Percentiles rank a stretch among this genome's conserved stretches.
Conservation (phyloP, 495 filamentous ascomycete genomes). For the Aspergillus haitiensis region DNA sequence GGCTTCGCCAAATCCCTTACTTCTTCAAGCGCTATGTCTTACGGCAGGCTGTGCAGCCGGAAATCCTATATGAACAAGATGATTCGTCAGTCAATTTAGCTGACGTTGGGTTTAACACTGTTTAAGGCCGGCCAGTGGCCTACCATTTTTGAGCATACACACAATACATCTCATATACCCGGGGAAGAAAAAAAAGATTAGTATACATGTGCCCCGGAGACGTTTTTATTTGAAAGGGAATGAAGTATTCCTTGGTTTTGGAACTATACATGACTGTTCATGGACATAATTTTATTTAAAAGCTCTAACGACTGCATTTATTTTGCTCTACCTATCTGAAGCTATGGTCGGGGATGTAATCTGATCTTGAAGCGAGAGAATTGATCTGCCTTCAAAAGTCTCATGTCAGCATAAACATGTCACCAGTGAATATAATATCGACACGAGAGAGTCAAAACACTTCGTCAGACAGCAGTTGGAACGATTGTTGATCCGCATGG, state of each 20-base stretch:
- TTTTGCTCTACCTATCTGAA: too few relatives aligned
- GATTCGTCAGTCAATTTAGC: conserved; percentile 21
- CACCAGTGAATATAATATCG: neutral
- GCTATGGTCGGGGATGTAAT: too few relatives aligned
- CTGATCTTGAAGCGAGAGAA: too few relatives aligned
- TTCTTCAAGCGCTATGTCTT: conserved; percentile 51
- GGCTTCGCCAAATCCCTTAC: conserved; percentile 47
- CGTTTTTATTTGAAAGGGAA: too few relatives aligned
- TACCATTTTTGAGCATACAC: too few relatives aligned
- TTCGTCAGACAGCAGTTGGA: conserved; percentile 54
- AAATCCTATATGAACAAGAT: conserved; percentile 44
- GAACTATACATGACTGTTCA: too few relatives aligned
- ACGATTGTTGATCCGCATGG: conserved; percentile 48
- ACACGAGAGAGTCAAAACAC: conserved; percentile 11
- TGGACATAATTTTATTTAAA: too few relatives aligned
- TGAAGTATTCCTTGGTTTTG: too few relatives aligned
- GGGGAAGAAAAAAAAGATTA: neutral
- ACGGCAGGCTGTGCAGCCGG: conserved; percentile 32
- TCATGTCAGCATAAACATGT: neutral
- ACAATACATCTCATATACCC: too few relatives aligned
- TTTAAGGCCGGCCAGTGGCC: neutral
- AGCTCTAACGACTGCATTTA: too few relatives aligned
- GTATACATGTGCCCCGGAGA: too few relatives aligned
- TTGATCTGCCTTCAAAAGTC: neutral
- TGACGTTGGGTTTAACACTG: conserved; percentile 32